A percentile compares a stretch with the other conserved stretches of the same genome.
Evolutionary conservation across 2,329 filamentous ascomycete species (phyloP).

Genomic region (Amauroascus niger): DNA sequence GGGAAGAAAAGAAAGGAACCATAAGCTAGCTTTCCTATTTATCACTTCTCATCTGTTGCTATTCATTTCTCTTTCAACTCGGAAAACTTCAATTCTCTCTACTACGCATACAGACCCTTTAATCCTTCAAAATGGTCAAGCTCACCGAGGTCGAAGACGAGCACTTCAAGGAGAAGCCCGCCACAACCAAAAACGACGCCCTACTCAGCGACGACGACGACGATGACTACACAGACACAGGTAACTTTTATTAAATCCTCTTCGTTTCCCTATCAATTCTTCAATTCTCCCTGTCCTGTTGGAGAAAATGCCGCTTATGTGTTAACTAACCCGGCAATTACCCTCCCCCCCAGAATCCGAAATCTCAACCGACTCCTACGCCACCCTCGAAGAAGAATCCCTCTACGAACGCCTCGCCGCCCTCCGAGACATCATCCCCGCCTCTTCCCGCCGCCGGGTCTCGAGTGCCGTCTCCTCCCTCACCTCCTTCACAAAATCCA

Average conservation of each 20-base stretch:
- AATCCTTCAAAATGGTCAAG: slow-evolving; percentile 61
- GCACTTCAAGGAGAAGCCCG: slow-evolving; percentile 67
- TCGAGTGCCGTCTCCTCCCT: slow-evolving; percentile 46
- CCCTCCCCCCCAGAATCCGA: slow-evolving; percentile 59
- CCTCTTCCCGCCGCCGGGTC: slow-evolving; percentile 60
- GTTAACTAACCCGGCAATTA: no score
- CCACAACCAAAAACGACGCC: slow-evolving; percentile 51
- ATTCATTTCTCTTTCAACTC: no score
- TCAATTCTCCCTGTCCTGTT: no score
- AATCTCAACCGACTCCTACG: slow-evolving; percentile 71
- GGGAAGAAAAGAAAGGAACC: no score
- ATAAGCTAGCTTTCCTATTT: not conserved
- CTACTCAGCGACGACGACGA: slow-evolving; percentile 50
- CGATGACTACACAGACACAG: slow-evolving; percentile 85
- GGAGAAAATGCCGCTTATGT: no score
- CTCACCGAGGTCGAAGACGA: slow-evolving; percentile 95
- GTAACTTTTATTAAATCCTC: no score
- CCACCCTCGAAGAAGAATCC: slow-evolving; percentile 47
- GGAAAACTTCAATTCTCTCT: not conserved
- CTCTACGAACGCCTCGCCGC: slow-evolving; percentile 61
- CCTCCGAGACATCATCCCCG: slow-evolving; percentile 65
- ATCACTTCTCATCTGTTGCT: not conserved
- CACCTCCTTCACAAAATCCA: slow-evolving; percentile 38
- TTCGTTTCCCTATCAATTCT: no score
- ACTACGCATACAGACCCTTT: not conserved